Evolutionary conservation across 306 rosid genomes (phyloP), one percentile per base, ranked within the genome.

Genomic region (Prunus mume): DNA sequence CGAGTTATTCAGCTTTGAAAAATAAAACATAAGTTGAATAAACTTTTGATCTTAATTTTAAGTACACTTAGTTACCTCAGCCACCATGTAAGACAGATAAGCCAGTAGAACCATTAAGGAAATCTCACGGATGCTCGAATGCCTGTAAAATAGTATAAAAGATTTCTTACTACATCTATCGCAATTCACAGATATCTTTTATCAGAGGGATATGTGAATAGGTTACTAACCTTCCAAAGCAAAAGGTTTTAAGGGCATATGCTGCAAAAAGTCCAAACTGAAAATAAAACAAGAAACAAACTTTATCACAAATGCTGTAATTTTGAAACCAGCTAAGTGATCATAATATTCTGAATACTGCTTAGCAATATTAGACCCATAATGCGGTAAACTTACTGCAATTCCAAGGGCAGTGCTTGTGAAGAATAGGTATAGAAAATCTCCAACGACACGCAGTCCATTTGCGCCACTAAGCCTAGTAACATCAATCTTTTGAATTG

Each of bases 241-340:
- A 70, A 68, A 88, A 86, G 72, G 88, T 78, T 83, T 89, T 95
- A 30, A 95, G 87, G 83, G 87, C 73, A 84, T 78, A 89, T 75
- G 97, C 88, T 32, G 97, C 89, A 52, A 87, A 57, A 54, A 95
- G 96, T 80, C 97, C 98, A 41, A 87, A 81, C 97, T 92, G 88
- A 70, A 80, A 32, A 71, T 73, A 65, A 49, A 27, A 41, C 55
- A 4, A 41, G 9, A 52, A 17, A 78, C 60, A 1, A 30, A 68
- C 30, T 2, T 18, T 19, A 51, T 41, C 43, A 49, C 46, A 50
- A 65, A 68, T 68, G 58, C 58, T 25, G 1, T 25, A 25, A 15
- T 68, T 24, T 43, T 45, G 24, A 19, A 14, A 65, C 30, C 12
- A 17, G 41, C 46, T 24, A 27, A 76, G 58, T 12, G 24, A 3